These are phyloP conservation scores for Annulohypoxylon truncatum DNA, from an alignment of 2,329 filamentous ascomycete genomes.

Conservation along the genomic window DNA sequence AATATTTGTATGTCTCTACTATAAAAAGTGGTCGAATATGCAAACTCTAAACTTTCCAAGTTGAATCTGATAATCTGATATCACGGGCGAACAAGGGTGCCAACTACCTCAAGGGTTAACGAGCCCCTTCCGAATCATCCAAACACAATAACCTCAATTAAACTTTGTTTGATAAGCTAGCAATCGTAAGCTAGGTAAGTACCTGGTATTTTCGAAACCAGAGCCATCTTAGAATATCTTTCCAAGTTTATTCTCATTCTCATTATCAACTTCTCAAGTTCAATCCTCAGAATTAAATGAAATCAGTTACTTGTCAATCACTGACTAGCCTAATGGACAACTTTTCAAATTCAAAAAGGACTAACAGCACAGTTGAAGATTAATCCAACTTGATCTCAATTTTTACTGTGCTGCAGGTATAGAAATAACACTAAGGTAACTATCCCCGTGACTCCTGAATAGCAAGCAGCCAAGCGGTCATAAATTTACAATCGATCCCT, in stretches of 20 bases:
- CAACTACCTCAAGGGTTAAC: neutral
- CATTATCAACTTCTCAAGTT: neutral
- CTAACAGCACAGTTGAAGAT: neutral
- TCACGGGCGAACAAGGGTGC: neutral
- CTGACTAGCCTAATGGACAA: too few relatives aligned
- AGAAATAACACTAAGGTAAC: neutral
- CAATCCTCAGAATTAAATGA: neutral
- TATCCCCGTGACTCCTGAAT: neutral
- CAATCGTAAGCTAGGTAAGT: neutral
- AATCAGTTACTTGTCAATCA: neutral
- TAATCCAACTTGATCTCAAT: neutral
- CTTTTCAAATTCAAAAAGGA: too few relatives aligned
- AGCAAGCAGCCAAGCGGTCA: neutral
- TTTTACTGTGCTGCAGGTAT: neutral
- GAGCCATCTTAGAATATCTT: neutral
- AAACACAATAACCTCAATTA: neutral
- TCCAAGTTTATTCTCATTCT: neutral
- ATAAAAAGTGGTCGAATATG: too few relatives aligned
- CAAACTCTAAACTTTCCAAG: too few relatives aligned
- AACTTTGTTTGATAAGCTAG: neutral
- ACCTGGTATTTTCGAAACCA: too few relatives aligned
- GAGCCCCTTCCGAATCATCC: neutral
- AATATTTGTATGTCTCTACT: too few relatives aligned
- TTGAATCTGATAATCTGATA: neutral
- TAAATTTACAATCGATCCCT: neutral